A percentile compares a stretch with the other conserved stretches of the same genome.
These are phyloP conservation scores for Pichia scutulata DNA, from an alignment of 805 yeast species.

Conservation along the genomic window DNA sequence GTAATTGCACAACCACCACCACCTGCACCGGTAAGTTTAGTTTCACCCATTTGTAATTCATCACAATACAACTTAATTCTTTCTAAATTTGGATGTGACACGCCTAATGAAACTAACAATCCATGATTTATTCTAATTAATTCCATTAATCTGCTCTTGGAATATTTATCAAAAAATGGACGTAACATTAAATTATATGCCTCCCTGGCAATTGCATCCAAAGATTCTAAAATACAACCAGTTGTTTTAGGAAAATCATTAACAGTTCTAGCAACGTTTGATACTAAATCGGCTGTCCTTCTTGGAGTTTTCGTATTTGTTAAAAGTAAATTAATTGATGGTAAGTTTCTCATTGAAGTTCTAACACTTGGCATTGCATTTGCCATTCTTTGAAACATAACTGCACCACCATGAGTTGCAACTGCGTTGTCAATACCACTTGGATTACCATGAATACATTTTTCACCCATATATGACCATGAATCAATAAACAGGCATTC, in stretches of 20 bases:
- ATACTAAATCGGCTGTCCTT: slow-evolving; percentile 77
- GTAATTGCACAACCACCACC: slow-evolving; percentile 99
- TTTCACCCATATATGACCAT: slow-evolving; percentile 92
- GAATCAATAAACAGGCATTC: slow-evolving; percentile 60
- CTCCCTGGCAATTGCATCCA: slow-evolving; percentile 64
- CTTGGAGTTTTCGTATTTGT: slow-evolving; percentile 87
- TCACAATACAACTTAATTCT: slow-evolving; percentile 61
- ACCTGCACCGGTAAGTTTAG: slow-evolving; percentile 97
- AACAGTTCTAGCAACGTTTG: slow-evolving; percentile 55
- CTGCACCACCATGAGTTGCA: slow-evolving; percentile 94
- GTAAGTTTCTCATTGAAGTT: slow-evolving; percentile 63
- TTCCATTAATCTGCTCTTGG: slow-evolving; percentile 42
- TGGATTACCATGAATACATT: slow-evolving; percentile 93
- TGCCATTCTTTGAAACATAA: slow-evolving; percentile 65
- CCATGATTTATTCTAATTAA: slow-evolving; percentile 84
- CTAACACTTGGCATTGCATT: slow-evolving; percentile 54
- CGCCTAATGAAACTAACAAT: slow-evolving; percentile 75
- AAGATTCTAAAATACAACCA: slow-evolving; percentile 59
- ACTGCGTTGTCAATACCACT: slow-evolving; percentile 96
- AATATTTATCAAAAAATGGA: slow-evolving; percentile 38
- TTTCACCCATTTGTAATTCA: slow-evolving; percentile 61
- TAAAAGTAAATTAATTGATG: slow-evolving; percentile 63
- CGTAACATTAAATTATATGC: slow-evolving; percentile 60
- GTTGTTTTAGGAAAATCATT: slow-evolving; percentile 47
- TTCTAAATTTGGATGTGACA: slow-evolving; percentile 89